phyloP scores from a whole-genome alignment of 306 rosid species.

The Vigna unguiculata region DNA sequence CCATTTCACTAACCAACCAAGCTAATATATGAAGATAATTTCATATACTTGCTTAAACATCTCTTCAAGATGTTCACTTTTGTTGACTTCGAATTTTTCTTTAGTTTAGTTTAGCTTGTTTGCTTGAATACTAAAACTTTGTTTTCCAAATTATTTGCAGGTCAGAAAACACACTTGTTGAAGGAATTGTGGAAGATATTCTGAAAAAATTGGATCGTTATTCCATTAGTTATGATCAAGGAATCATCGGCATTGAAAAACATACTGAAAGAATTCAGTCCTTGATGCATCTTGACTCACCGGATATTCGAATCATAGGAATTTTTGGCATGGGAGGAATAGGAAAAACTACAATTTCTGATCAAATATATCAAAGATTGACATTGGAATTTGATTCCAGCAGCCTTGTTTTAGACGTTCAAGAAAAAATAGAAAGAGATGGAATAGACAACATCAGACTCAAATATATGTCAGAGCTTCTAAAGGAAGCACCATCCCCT shows the following conservation, averaged over 20 bases:
- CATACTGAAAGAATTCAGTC: constrained; percentile 18
- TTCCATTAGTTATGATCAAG: not conserved
- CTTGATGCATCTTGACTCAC: constrained; percentile 4
- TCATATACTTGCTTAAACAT: no score
- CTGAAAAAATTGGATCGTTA: not conserved
- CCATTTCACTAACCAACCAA: not conserved
- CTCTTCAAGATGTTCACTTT: no score
- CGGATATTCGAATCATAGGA: constrained; percentile 33
- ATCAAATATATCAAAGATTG: not conserved
- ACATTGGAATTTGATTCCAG: not conserved
- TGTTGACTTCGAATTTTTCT: no score
- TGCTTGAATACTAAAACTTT: no score
- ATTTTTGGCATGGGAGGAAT: constrained; percentile 47
- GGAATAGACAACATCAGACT: not conserved
- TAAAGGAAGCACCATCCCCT: not conserved
- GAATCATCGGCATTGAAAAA: constrained; percentile 34
- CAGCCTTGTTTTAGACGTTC: not conserved
- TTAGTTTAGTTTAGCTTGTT: no score
- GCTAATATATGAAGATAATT: no score
- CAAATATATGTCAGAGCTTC: constrained; percentile 1
- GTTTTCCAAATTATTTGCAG: no score
- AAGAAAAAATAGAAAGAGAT: not conserved
- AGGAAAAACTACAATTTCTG: constrained; percentile 38
- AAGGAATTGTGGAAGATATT: no score
- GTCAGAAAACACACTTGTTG: no score